These are phyloP conservation scores for Exophiala spinifera DNA, from an alignment of 2,329 filamentous ascomycete genomes.

Conservation along the genomic window DNA sequence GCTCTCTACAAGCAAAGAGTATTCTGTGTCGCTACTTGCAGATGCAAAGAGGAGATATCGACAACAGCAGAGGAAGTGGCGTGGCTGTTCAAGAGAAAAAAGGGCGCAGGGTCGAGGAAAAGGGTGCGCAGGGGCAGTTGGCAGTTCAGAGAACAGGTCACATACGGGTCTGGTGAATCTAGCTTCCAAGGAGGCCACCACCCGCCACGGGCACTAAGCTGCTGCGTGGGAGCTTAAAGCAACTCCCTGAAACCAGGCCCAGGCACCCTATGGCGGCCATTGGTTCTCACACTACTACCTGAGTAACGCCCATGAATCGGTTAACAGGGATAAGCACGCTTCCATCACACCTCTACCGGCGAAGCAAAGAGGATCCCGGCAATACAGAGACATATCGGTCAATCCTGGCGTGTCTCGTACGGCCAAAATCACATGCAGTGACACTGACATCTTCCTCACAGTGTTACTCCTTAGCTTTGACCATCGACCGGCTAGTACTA, in stretches of 20 bases:
- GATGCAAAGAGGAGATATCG: background rate
- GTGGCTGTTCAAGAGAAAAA: background rate
- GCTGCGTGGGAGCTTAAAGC: background rate
- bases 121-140: background rate
- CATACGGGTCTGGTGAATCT: background rate
- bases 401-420: too few relatives aligned
- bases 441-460: too few relatives aligned
- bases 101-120: background rate
- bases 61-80: background rate
- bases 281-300: slow-evolving; percentile 24
- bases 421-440: too few relatives aligned
- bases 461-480: too few relatives aligned
- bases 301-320: background rate
- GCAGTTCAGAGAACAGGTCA: background rate
- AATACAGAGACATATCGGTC: background rate
- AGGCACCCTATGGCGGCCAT: background rate
- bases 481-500: too few relatives aligned
- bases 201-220: background rate
- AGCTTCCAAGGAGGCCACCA: background rate
- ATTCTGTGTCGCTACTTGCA: background rate
- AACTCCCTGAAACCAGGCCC: background rate
- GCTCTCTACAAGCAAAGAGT: background rate
- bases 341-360: background rate
- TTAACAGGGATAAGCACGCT: background rate
- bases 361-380: too few relatives aligned